Base-by-base conservation (phyloP, 805 yeast species). In the Sporopachydermia lactativora region DNA sequence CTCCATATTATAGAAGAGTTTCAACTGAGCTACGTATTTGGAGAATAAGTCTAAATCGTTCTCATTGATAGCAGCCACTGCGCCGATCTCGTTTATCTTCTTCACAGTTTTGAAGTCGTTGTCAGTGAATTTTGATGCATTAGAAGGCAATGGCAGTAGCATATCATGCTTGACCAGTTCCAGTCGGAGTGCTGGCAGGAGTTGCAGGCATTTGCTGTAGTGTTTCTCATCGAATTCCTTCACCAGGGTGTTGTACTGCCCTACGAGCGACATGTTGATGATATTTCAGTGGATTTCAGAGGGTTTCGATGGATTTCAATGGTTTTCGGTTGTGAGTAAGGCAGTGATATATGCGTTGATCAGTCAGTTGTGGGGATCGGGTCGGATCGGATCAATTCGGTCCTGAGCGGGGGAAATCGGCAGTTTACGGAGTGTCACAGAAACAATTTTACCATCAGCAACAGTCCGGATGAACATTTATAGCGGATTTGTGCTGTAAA, bases 21-120 rank as follows among this genome's bases (percentile, higher is more conserved):
- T 71, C 54, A 92, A 69, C 57, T 81, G 88, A 15, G 77, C 72
- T 44, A 81, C 71, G 57, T 72, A 75, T 51, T 78, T 78, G 48
- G 79, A 78, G 53, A 86, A 84, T n/a, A 70, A 68, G 15, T 61
- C 69, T 51, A 79, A 73, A 46, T 81, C 70, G 28, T 70, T 61
- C 36, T 71, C 57, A 49, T 79, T 78, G 45, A 92, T 75, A 39
- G 88, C 71, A 14, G 82, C 71, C 41, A 89, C 64, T 1, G 95
- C 94, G 8, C 95, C 96, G 44, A 86, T 73, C 58, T 92, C 97
- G 39, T 92, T 64, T 36, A 89, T 81, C 35, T 81, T 75, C 49
- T 94, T 77, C 4, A 95, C 76, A 34, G 85, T 82, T 45, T 71
- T 66, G 43, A 86, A 68, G 60, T 88, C 96, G 15, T 58, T 54